Percentiles rank a stretch among this genome's conserved stretches.
Evolutionary conservation across 768 basidiomycete species (phyloP).

Genomic region (Tricholoma matsutake): DNA sequence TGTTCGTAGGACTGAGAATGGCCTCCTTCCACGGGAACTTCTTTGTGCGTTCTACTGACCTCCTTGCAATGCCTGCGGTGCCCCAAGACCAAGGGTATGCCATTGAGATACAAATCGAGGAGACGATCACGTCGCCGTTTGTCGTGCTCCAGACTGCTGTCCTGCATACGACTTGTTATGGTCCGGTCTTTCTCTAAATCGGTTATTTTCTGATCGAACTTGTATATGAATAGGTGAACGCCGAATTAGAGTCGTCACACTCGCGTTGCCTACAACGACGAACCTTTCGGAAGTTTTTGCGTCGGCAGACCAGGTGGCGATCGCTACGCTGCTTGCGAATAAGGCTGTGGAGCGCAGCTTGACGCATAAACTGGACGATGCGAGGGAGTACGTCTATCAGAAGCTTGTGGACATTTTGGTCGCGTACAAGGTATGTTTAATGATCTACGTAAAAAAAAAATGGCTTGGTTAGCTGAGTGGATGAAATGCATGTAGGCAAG

Average conservation of each 20-base stretch:
- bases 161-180: slow-evolving; percentile 91
- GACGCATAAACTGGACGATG: slow-evolving; percentile 86
- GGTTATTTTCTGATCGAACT: not conserved
- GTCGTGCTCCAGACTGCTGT: slow-evolving; percentile 95
- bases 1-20: slow-evolving; percentile 75
- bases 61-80: slow-evolving; percentile 95
- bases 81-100: slow-evolving; percentile 95
- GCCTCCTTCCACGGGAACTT: slow-evolving; percentile 98
- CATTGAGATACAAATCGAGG: slow-evolving; percentile 95
- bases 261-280: slow-evolving; percentile 83
- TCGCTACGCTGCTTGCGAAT: slow-evolving; percentile 81
- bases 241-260: slow-evolving; percentile 87
- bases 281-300: slow-evolving; percentile 88
- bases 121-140: slow-evolving; percentile 85
- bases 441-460: not conserved
- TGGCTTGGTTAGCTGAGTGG: not conserved
- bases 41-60: slow-evolving; percentile 95
- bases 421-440: slow-evolving; percentile 63
- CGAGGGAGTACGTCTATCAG: slow-evolving; percentile 79
- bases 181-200: slow-evolving; percentile 27
- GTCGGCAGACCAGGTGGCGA: slow-evolving; percentile 85
- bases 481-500: slow-evolving; percentile 42
- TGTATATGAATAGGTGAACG: slow-evolving; percentile 54
- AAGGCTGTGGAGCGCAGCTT: slow-evolving; percentile 90
- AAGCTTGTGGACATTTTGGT: slow-evolving; percentile 81